Evolutionary conservation across 805 yeast genomes (phyloP).

Genomic region (Starmera amethionina): DNA sequence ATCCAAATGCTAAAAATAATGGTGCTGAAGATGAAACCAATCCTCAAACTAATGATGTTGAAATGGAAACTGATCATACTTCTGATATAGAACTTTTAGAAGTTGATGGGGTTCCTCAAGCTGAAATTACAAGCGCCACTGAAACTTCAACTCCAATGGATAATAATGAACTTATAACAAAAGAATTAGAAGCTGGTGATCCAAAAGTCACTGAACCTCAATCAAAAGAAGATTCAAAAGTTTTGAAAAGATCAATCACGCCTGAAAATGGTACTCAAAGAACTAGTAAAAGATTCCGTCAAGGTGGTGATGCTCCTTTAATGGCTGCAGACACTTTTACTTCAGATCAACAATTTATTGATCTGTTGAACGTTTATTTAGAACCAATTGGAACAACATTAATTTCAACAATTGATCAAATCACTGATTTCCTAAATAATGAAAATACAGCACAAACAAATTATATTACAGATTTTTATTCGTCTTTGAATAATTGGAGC

Average conservation of each 20-base stretch:
- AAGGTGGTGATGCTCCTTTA: conserved; percentile 12
- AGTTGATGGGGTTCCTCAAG: background rate
- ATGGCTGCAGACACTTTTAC: background rate
- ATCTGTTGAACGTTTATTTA: background rate
- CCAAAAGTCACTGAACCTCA: conserved; percentile 16
- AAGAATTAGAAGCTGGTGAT: conserved; percentile 21
- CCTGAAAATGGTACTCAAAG: conserved; percentile 22
- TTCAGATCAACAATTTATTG: background rate
- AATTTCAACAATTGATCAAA: background rate
- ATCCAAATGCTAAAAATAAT: background rate
- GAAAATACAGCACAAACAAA: background rate
- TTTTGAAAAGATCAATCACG: conserved; percentile 17
- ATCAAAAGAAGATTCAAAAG: conserved; percentile 20
- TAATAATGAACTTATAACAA: background rate
- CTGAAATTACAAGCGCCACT: background rate
- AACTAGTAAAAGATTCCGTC: conserved; percentile 30
- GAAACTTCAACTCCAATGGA: background rate
- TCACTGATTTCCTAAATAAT: background rate
- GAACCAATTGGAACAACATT: conserved; percentile 1
- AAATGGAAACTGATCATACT: background rate
- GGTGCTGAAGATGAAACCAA: background rate
- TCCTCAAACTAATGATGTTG: background rate
- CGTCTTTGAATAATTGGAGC: conserved; percentile 4
- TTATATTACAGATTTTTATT: conserved; percentile 4
- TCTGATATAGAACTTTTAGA: background rate